Percentiles rank a stretch among this genome's conserved stretches.
These are phyloP conservation scores for Calonectria fujianensis DNA, from an alignment of 2,329 filamentous ascomycete genomes.

Conservation along the genomic window DNA sequence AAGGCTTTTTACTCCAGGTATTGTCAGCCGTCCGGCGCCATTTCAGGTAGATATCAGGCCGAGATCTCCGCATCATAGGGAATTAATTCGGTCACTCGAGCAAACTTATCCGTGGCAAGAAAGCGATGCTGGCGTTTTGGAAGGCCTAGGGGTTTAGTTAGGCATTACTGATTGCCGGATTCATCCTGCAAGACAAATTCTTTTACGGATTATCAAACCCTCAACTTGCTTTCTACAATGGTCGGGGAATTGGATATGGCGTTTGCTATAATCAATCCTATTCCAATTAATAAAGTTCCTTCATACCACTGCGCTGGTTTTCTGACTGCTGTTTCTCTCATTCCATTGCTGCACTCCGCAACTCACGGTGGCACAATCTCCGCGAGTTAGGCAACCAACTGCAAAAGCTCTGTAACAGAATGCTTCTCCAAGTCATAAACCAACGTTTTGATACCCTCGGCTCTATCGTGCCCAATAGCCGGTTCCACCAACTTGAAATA, in stretches of 20 bases:
- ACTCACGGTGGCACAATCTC: no score
- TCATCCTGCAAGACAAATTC: no score
- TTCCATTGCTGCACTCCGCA: background rate
- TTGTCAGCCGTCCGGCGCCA: conserved; percentile 42
- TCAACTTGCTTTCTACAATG: background rate
- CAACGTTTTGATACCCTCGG: background rate
- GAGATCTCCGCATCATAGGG: conserved; percentile 38
- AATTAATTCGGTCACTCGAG: conserved; percentile 43
- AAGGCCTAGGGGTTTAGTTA: background rate
- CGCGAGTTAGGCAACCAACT: background rate
- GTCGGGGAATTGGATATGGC: background rate
- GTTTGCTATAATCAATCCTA: background rate
- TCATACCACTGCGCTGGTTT: background rate
- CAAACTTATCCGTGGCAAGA: conserved; percentile 43
- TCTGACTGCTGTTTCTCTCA: background rate
- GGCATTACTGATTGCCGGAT: no score
- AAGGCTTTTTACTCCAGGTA: conserved; percentile 40
- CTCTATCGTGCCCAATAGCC: background rate
- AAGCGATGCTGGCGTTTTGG: conserved; percentile 40
- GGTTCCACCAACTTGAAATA: background rate
- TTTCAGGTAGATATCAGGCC: conserved; percentile 43
- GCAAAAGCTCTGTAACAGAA: background rate
- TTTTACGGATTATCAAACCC: no score
- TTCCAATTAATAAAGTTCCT: background rate
- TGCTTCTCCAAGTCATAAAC: conserved; percentile 11